Base-by-base conservation (phyloP, 2,329 filamentous ascomycete species). In the Aureobasidium sp. region DNA sequence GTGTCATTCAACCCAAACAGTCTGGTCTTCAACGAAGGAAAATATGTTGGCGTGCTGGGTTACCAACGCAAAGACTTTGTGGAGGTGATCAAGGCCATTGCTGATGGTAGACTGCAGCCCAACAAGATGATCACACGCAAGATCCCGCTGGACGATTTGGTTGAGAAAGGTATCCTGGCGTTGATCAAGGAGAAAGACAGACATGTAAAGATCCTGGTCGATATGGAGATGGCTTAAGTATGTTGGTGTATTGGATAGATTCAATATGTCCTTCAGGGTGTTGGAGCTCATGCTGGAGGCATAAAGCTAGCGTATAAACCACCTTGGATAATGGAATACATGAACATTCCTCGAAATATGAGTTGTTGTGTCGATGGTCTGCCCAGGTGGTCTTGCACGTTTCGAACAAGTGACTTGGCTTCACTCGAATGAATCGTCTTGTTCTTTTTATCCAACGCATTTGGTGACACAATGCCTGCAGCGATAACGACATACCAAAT, bases 401-500 rank as follows among this genome's bases (percentile, higher is more conserved):
- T 29, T 49, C n/a, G 29, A 14, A 49, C 47, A 2, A 49, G 8
- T 42, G 19, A 39, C 27, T 49, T 53, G 52, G 44, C 8, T 61
- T 15, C 63, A 24, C 14, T 12, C 60, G 31, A n/a, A 11, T 19
- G 50, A 49, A 1, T 7, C 17, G 45, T 31, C 31, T 27, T 37
- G 22, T 12, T 3, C 27, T 47, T 49, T 8, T 45, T 68, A 54
- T 69, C 60, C 35, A 65, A 60, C 64, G 67, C 68, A 31, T 52
- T 60, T 5, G 59, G 50, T 24, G 52, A 50, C 11, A 62, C 53
- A 4, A 75, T 64, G 33, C 72, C 73, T 4, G 75, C 76, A 0
- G 89, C 89, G 42, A 96, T 72, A 79, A 88, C 90, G 80, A 89
- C 87, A 71, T 96, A 94, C 91, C 91, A 97, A 19, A 94, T 75